These are phyloP conservation scores for Tetraselmis striata DNA, from an alignment of 139 green algal genomes.

Conservation along the genomic window DNA sequence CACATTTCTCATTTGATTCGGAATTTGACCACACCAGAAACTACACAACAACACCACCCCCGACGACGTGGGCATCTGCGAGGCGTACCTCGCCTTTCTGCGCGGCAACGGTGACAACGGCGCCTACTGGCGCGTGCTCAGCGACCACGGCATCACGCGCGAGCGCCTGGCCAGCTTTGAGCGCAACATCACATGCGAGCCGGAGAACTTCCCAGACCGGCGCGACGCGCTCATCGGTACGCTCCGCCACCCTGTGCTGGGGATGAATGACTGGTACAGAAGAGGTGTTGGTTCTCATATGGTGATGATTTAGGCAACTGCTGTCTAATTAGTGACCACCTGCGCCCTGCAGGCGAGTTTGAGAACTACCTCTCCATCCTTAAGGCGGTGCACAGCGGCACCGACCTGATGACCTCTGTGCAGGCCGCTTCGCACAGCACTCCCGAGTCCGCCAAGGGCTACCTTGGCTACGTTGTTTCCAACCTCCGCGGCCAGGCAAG, in stretches of 20 bases:
- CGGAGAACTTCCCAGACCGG: conserved; percentile 78
- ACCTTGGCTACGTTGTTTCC: conserved; percentile 75
- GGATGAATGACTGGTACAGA: background rate
- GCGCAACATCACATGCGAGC: conserved; percentile 77
- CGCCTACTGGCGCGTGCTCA: conserved; percentile 84
- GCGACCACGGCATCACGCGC: conserved; percentile 74
- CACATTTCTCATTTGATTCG: too few relatives aligned
- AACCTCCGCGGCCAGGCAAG: conserved; percentile 47
- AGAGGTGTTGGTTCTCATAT: background rate
- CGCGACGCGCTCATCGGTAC: conserved; percentile 63
- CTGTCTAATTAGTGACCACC: too few relatives aligned
- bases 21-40: too few relatives aligned
- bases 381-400: conserved; percentile 82
- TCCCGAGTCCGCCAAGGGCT: conserved; percentile 55
- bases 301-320: too few relatives aligned
- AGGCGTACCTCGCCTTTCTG: conserved; percentile 91
- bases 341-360: conserved; percentile 71
- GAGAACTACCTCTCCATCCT: conserved; percentile 90
- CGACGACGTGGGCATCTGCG: conserved; percentile 96
- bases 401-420: conserved; percentile 66
- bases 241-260: background rate
- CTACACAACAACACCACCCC: conserved; percentile 98
- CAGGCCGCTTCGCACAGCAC: conserved; percentile 37
- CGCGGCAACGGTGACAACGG: conserved; percentile 65
- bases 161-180: conserved; percentile 90